phyloP scores from a whole-genome alignment of 1,284 basidiomycete genomes.

The Papiliotrema laurentii region DNA sequence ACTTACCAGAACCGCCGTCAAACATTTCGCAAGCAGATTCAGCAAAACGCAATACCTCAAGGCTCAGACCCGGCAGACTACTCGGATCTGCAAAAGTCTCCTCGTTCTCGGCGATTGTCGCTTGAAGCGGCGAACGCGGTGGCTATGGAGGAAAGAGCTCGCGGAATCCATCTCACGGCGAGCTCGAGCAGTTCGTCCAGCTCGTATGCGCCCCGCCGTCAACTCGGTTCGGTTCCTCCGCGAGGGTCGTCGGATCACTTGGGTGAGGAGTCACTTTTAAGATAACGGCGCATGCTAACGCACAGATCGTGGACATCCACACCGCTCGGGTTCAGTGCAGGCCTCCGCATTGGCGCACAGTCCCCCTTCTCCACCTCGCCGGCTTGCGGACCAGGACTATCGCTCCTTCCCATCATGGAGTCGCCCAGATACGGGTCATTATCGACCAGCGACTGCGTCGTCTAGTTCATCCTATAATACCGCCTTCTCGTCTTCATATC shows the following conservation, averaged over 20 bases:
- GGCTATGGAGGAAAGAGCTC: neutral
- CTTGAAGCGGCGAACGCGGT: slow-evolving; percentile 6
- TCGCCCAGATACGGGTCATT: neutral
- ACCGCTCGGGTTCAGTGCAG: neutral
- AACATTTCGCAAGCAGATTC: slow-evolving; percentile 30
- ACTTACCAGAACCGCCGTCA: slow-evolving; percentile 42
- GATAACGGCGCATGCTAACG: no score
- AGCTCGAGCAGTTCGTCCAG: neutral
- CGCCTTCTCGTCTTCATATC: neutral
- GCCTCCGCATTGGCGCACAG: neutral
- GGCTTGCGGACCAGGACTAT: neutral
- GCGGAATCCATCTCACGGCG: neutral
- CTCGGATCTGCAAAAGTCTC: slow-evolving; percentile 25
- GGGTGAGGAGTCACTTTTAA: no score
- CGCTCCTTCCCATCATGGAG: neutral
- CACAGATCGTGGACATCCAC: no score
- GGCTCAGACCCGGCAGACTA: slow-evolving; percentile 28
- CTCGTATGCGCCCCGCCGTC: neutral
- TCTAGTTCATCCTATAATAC: neutral
- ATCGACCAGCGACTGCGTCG: neutral
- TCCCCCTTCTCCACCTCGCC: neutral
- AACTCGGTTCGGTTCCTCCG: no score
- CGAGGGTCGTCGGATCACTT: no score
- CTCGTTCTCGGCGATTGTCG: slow-evolving; percentile 18
- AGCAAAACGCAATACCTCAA: slow-evolving; percentile 20